These are phyloP conservation scores for Fusarium sp. DNA, from an alignment of 2,329 filamentous ascomycete genomes.

Conservation along the genomic window DNA sequence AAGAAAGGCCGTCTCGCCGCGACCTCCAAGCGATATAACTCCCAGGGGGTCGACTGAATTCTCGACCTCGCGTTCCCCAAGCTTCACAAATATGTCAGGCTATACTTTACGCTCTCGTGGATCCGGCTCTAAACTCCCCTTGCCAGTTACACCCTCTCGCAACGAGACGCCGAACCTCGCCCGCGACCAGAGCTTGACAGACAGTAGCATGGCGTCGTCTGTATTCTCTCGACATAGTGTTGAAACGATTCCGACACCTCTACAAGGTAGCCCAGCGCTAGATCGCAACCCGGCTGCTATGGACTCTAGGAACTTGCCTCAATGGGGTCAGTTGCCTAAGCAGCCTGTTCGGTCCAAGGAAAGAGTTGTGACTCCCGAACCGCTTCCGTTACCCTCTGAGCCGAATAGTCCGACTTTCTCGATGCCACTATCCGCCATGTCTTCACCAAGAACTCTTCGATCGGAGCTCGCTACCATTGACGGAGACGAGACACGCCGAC, in stretches of 20 bases:
- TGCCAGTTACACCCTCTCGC: slow-evolving; percentile 56
- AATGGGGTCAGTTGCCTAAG: slow-evolving; percentile 47
- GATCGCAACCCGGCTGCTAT: slow-evolving; percentile 27
- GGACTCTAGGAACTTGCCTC: slow-evolving; percentile 31
- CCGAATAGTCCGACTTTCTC: slow-evolving; percentile 45
- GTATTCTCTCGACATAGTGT: slow-evolving; percentile 57
- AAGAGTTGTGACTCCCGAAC: slow-evolving; percentile 37
- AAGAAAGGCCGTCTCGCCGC: slow-evolving; percentile 26
- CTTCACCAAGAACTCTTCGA: slow-evolving; percentile 50
- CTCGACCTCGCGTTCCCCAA: slow-evolving; percentile 46
- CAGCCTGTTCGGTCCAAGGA: slow-evolving; percentile 8
- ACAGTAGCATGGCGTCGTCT: slow-evolving; percentile 60
- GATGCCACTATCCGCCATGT: slow-evolving; percentile 50
- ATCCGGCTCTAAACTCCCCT: slow-evolving; percentile 57
- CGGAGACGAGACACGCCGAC: slow-evolving; percentile 35
- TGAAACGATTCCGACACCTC: slow-evolving; percentile 53
- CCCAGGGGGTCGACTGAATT: slow-evolving; percentile 28
- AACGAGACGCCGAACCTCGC: slow-evolving; percentile 54
- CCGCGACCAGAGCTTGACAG: slow-evolving; percentile 57
- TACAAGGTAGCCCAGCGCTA: slow-evolving; percentile 50
- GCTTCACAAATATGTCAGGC: slow-evolving; percentile 46
- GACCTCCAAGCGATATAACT: slow-evolving; percentile 18
- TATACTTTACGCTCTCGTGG: slow-evolving; percentile 53
- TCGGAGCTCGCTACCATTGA: slow-evolving; percentile 41
- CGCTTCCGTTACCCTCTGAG: slow-evolving; percentile 27